These are phyloP conservation scores for Geosmithia morbida DNA, from an alignment of 2,329 filamentous ascomycete genomes.

Conservation along the genomic window DNA sequence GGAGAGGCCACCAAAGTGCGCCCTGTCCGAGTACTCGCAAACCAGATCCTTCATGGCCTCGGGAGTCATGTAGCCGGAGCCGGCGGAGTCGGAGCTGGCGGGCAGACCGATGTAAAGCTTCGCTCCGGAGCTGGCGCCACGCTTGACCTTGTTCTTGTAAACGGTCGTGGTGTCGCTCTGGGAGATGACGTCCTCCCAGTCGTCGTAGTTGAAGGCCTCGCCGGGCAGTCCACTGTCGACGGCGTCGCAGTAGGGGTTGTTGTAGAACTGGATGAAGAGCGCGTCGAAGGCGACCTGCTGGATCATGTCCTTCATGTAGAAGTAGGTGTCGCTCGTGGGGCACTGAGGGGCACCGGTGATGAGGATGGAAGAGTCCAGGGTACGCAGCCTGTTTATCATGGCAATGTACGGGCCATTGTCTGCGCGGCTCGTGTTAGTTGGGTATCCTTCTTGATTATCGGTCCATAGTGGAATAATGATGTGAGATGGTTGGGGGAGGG, in stretches of 20 bases:
- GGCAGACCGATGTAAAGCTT: conserved; percentile 32
- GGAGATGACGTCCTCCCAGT: conserved; percentile 21
- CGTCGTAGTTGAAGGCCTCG: conserved; percentile 25
- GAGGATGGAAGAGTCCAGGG: conserved; percentile 14
- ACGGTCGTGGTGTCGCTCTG: conserved; percentile 9
- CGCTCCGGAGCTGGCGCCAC: conserved; percentile 17
- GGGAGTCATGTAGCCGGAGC: conserved; percentile 19
- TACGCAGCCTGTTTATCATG: conserved; percentile 21
- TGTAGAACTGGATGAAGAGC: conserved; percentile 34
- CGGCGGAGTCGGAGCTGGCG: conserved; percentile 12
- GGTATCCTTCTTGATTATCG: not conserved
- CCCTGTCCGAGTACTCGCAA: conserved; percentile 19
- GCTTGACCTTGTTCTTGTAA: no score
- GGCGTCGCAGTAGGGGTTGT: conserved; percentile 25
- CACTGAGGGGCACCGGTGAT: conserved; percentile 32
- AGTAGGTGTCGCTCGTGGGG: conserved; percentile 11
- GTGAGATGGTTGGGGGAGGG: not conserved
- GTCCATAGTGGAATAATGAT: conserved; percentile 1
- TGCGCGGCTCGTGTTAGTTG: conserved; percentile 3
- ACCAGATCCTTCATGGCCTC: conserved; percentile 19
- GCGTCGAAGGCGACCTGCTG: conserved; percentile 24
- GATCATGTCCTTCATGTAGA: conserved; percentile 21
- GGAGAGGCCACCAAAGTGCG: conserved; percentile 28
- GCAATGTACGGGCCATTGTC: conserved; percentile 20
- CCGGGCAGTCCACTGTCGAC: conserved; percentile 11